These are phyloP conservation scores for Russula dissimulans DNA, from an alignment of 768 basidiomycete genomes.

Conservation along the genomic window DNA sequence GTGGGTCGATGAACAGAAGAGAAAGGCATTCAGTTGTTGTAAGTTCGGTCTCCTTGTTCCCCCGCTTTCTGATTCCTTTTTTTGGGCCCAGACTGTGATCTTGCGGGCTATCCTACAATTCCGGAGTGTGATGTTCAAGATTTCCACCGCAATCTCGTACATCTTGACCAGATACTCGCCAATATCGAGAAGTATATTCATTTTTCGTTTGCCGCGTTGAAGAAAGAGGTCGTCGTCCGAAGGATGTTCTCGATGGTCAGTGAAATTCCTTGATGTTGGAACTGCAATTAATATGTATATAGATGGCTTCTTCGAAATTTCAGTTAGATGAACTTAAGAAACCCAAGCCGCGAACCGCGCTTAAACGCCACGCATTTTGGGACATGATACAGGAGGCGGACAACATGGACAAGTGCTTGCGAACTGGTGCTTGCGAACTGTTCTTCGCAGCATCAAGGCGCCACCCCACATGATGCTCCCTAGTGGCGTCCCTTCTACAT, in stretches of 20 bases:
- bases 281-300: neutral
- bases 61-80: neutral
- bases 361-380: constrained; percentile 17
- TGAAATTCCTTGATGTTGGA: neutral
- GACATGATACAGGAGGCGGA: constrained; percentile 18
- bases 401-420: constrained; percentile 16
- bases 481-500: neutral
- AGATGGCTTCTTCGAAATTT: constrained; percentile 9
- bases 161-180: neutral
- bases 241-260: constrained; percentile 10
- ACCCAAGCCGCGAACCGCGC: constrained; percentile 10
- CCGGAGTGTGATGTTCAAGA: constrained; percentile 1
- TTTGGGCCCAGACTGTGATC: neutral
- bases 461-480: neutral
- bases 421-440: neutral
- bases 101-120: neutral
- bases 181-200: constrained; percentile 7
- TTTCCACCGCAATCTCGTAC: constrained; percentile 9
- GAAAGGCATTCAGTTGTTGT: neutral
- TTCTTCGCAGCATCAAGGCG: neutral
- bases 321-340: constrained; percentile 13
- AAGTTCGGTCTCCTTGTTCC: neutral
- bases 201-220: neutral
- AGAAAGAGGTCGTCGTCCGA: neutral
- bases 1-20: constrained; percentile 6